Conservation (phyloP, 1,284 basidiomycete genomes). For the Boletus sp. region DNA sequence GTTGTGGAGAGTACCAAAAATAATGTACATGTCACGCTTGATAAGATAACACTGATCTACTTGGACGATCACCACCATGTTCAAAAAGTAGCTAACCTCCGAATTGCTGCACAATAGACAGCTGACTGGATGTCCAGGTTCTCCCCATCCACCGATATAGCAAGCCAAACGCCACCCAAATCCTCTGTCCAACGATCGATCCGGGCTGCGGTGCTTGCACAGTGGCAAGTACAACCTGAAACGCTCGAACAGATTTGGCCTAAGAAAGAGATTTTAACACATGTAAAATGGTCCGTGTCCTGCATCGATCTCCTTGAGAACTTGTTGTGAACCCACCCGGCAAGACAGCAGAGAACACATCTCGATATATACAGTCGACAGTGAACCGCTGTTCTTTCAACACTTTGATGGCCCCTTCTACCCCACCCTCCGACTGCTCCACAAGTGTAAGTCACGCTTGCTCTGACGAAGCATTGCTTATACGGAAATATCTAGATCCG, state of each 20-base stretch:
- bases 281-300: constrained; percentile 85
- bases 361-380: constrained; percentile 85
- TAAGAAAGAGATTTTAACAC: constrained; percentile 92
- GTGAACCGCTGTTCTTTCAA: constrained; percentile 92
- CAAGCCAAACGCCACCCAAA: constrained; percentile 92
- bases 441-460: constrained; percentile 69
- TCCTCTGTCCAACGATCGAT: constrained; percentile 91
- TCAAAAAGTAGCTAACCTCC: constrained; percentile 33
- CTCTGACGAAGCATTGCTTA: constrained; percentile 1
- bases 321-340: constrained; percentile 12
- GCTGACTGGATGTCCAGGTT: constrained; percentile 54
- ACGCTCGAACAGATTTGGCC: constrained; percentile 93
- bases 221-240: constrained; percentile 80
- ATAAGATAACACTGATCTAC: constrained; percentile 14
- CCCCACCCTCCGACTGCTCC: constrained; percentile 84
- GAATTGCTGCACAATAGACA: not conserved
- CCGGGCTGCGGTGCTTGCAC: constrained; percentile 74
- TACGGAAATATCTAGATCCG: constrained; percentile 61
- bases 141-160: constrained; percentile 80
- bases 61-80: constrained; percentile 29
- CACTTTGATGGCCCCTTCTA: constrained; percentile 93
- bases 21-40: constrained; percentile 24
- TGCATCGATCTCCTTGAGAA: not conserved
- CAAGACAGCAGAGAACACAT: constrained; percentile 86
- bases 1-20: constrained; percentile 28